These are phyloP conservation scores for button mushroom (Agaricus bisporus) DNA, from an alignment of 768 basidiomycete species.

Conservation along the genomic window DNA sequence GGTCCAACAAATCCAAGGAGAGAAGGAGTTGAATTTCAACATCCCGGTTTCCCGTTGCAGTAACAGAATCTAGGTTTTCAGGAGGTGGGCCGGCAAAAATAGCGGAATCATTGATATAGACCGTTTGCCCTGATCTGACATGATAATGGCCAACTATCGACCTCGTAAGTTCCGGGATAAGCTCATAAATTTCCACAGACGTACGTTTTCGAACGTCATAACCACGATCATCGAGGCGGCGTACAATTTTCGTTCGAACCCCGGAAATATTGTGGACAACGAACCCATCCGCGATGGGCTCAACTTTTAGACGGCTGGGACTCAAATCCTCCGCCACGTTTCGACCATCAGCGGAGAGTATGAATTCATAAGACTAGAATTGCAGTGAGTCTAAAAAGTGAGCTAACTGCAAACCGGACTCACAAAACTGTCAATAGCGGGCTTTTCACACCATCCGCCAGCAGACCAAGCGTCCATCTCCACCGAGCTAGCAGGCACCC, in stretches of 20 bases:
- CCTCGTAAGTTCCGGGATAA: constrained; percentile 5
- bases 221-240: constrained; percentile 74
- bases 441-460: constrained; percentile 71
- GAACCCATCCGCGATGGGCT: constrained; percentile 59
- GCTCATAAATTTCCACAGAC: constrained; percentile 18
- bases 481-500: constrained; percentile 36
- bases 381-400: background rate
- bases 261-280: constrained; percentile 74
- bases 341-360: constrained; percentile 59
- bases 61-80: constrained; percentile 19
- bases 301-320: constrained; percentile 63
- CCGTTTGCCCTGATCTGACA: constrained; percentile 73
- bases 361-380: constrained; percentile 72
- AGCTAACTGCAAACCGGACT: constrained; percentile 16
- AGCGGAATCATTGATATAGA: constrained; percentile 72
- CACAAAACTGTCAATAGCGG: constrained; percentile 64
- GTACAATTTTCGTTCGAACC: constrained; percentile 71
- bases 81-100: constrained; percentile 26
- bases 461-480: constrained; percentile 59
- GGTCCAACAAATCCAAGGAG: constrained; percentile 46
- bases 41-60: constrained; percentile 22
- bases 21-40: constrained; percentile 54
- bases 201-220: constrained; percentile 82
- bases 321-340: constrained; percentile 59
- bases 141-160: constrained; percentile 72